Conservation (phyloP, 176 grass and related monocot genomes). For the Aegilops umbellulata region DNA sequence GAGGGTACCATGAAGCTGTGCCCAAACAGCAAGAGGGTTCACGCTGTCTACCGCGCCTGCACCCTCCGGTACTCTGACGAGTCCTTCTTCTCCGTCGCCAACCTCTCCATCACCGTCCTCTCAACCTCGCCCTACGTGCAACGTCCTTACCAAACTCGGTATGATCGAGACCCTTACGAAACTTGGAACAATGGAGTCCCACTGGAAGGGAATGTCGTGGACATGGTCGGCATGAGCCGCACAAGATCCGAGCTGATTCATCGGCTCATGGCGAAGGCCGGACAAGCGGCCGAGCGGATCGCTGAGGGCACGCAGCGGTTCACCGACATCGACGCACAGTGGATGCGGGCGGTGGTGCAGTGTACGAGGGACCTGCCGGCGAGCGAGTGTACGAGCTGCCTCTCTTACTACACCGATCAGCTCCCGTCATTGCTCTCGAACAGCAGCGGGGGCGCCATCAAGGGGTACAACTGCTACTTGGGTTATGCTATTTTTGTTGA, state of each 20-base stretch:
- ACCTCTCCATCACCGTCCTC: not conserved
- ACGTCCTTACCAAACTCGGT: no score
- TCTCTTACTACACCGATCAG: not conserved
- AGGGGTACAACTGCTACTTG: slow-evolving; percentile 30
- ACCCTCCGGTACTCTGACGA: not conserved
- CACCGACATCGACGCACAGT: not conserved
- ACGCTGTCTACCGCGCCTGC: not conserved
- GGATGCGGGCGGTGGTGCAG: slow-evolving; percentile 28
- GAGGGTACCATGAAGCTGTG: not conserved
- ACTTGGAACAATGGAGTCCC: no score
- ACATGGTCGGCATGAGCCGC: not conserved
- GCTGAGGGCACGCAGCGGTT: not conserved
- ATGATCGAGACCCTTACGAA: no score
- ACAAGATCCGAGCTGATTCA: not conserved
- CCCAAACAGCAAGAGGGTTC: not conserved
- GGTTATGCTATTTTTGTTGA: not conserved
- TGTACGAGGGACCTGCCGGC: slow-evolving; percentile 30
- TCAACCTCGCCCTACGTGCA: not conserved
- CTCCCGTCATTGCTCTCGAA: not conserved
- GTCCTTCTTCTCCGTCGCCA: slow-evolving; percentile 14
- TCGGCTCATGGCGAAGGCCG: not conserved
- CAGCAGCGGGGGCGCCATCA: not conserved
- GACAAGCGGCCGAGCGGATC: not conserved
- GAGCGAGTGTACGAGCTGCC: slow-evolving; percentile 16
- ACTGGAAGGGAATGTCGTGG: not conserved